Evolutionary conservation across 1,139 yeast genomes (phyloP), one percentile per base, ranked within the genome.

Genomic region (Magnusiomyces suaveolens): DNA sequence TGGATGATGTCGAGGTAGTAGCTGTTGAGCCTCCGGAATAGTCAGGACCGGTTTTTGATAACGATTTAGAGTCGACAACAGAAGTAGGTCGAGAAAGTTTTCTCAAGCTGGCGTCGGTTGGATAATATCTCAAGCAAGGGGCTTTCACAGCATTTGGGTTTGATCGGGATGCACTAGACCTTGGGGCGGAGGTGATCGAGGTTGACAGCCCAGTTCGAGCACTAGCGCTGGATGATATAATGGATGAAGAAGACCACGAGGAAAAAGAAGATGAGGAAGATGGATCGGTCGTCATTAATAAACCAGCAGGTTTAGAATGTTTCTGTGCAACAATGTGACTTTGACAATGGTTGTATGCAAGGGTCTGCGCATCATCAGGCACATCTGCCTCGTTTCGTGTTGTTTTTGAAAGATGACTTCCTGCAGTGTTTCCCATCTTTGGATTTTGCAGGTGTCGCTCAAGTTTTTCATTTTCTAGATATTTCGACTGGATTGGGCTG

Each of bases 321-420:
- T 8, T 24, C 16, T 23, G 29, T 12, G 25, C 2, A 6, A 39
- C 24, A 46, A 25, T 12, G 32, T 24, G 32, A 12, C 16, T 43
- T 25, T 25, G 25, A 2, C 18, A 32, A n/a, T 20, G 16, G 39
- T 23, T 16, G 29, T 10, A n/a, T 41, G 44, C 44, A 41, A 41
- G 44, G 44, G 44, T 3, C 44, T 21, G 44, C 25, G 44, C 44
- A 20, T 41, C 44, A 41, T 14, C 32, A 16, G 47, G 47, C 41
- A 36, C 41, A 36, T 36, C 41, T 6, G 18, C 41, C 41, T 23
- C 29, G 46, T 43, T 43, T 43, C 18, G 25, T 24, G 20, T 14
- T 18, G 2, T 2, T 24, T 24, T 43, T 43, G 29, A 20, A 2
- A 14, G 12, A 16, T 12, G 16, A 23, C 24, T 18, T 21, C 6